Percentiles rank a stretch among this genome's conserved stretches.
phyloP scores from a whole-genome alignment of 2,329 filamentous ascomycete genomes.

The Ascosphaera aggregata region DNA sequence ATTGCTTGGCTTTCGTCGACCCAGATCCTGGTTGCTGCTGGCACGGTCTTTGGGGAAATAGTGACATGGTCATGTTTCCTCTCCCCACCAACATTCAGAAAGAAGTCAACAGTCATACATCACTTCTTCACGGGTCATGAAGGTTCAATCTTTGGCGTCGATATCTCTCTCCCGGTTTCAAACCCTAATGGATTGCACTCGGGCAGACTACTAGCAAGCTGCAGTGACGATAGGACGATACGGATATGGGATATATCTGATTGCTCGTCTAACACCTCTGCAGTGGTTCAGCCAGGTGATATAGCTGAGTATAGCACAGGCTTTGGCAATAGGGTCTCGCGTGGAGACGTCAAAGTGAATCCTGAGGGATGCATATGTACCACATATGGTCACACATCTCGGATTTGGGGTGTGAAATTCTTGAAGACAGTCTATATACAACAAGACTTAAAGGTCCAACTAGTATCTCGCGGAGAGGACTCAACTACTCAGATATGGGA shows the following conservation, averaged over 20 bases:
- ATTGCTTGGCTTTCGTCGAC: slow-evolving; percentile 36
- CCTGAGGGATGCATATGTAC: slow-evolving; percentile 35
- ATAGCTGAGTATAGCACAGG: slow-evolving; percentile 32
- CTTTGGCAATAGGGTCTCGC: slow-evolving; percentile 26
- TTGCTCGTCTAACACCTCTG: slow-evolving; percentile 12
- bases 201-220: slow-evolving; percentile 55
- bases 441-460: slow-evolving; percentile 15
- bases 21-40: slow-evolving; percentile 53
- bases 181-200: slow-evolving; percentile 14
- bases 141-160: slow-evolving; percentile 79
- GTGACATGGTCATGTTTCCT: slow-evolving; percentile 53
- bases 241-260: slow-evolving; percentile 59
- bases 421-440: slow-evolving; percentile 13
- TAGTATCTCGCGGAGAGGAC: slow-evolving; percentile 74
- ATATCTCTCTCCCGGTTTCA: slow-evolving; percentile 39
- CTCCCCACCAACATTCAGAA: slow-evolving; percentile 11
- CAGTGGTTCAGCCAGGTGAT: slow-evolving; percentile 12
- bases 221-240: slow-evolving; percentile 84
- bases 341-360: slow-evolving; percentile 12
- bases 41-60: slow-evolving; percentile 88
- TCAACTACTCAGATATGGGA: slow-evolving; percentile 52
- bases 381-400: slow-evolving; percentile 65
- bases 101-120: slow-evolving; percentile 18
- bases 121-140: slow-evolving; percentile 49
- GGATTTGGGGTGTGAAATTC: slow-evolving; percentile 75